A percentile compares a stretch with the other conserved stretches of the same genome.
Conservation (phyloP, 352 stramenopile genomes). For the Phytophthora macrochlamydospora region DNA sequence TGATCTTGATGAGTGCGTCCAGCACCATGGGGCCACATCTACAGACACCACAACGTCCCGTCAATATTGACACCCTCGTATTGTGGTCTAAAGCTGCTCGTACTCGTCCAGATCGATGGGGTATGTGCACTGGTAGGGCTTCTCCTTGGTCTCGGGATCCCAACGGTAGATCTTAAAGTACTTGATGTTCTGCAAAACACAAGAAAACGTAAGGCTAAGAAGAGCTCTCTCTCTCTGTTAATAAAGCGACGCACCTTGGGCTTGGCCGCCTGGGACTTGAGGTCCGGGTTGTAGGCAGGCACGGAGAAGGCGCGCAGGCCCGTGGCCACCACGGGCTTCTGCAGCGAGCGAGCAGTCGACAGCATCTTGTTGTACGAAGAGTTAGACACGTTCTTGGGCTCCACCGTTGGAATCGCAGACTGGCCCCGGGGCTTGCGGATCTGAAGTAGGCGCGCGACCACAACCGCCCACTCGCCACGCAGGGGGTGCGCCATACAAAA, state of each 20-base stretch:
- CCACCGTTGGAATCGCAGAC: constrained; percentile 41
- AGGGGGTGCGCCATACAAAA: constrained; percentile 5
- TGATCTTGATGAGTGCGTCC: constrained; percentile 99
- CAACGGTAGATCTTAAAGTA: constrained; percentile 99
- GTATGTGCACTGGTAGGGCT: constrained; percentile 96
- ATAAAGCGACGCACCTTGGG: constrained; percentile 58
- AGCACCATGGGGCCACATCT: constrained; percentile 98
- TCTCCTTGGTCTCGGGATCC: constrained; percentile 95
- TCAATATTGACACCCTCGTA: background rate
- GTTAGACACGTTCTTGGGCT: constrained; percentile 11
- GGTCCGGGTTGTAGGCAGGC: constrained; percentile 53
- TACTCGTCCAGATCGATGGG: constrained; percentile 97
- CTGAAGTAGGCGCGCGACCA: background rate
- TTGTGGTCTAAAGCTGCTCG: constrained; percentile 20
- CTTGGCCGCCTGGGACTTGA: constrained; percentile 77
- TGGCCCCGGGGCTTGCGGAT: constrained; percentile 33
- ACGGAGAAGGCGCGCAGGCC: constrained; percentile 66
- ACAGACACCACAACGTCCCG: constrained; percentile 8
- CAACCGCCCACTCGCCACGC: constrained; percentile 4
- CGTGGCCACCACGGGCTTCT: constrained; percentile 42
- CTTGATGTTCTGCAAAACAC: constrained; percentile 90
- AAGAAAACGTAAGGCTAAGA: too few relatives aligned
- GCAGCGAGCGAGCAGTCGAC: constrained; percentile 27
- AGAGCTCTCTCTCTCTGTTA: background rate
- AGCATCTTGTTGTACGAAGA: constrained; percentile 35